These are phyloP conservation scores for Russula griseocarnosa DNA, from an alignment of 768 basidiomycete genomes.

Conservation along the genomic window DNA sequence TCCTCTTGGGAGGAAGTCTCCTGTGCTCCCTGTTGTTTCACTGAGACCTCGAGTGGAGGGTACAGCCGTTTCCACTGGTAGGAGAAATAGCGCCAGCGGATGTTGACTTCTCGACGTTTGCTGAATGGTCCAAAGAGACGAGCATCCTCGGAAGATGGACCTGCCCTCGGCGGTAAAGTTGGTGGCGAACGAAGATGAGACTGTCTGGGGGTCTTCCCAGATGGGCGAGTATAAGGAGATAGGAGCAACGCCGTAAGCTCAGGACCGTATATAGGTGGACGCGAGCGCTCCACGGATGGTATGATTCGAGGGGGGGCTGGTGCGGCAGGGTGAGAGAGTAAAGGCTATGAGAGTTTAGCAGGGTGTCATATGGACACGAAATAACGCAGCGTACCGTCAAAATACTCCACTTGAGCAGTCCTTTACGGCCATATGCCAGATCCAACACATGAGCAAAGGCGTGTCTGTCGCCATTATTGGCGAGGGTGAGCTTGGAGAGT, in stretches of 20 bases:
- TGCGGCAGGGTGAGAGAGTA: constrained; percentile 46
- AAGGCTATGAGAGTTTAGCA: constrained; percentile 42
- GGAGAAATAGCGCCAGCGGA: constrained; percentile 62
- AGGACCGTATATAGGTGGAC: constrained; percentile 62
- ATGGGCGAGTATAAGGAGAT: constrained; percentile 44
- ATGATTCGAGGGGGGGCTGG: constrained; percentile 49
- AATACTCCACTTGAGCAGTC: constrained; percentile 64
- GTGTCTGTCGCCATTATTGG: constrained; percentile 46
- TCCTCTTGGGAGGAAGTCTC: constrained; percentile 20
- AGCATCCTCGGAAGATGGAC: constrained; percentile 56
- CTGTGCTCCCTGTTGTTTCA: constrained; percentile 26
- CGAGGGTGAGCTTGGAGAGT: constrained; percentile 48
- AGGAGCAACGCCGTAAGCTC: constrained; percentile 62
- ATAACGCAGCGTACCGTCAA: constrained; percentile 48
- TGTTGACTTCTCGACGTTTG: constrained; percentile 70
- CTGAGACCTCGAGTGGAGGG: constrained; percentile 56
- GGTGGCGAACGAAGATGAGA: constrained; percentile 48
- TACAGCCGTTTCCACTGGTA: constrained; percentile 50
- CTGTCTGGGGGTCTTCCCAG: constrained; percentile 41
- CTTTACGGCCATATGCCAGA: constrained; percentile 72
- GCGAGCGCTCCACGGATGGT: constrained; percentile 46
- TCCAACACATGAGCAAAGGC: constrained; percentile 59
- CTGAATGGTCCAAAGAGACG: constrained; percentile 59
- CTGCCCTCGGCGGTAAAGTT: constrained; percentile 52
- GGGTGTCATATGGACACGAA: not conserved